Percentiles rank a stretch among this genome's conserved stretches.
Conservation (phyloP, 1,284 basidiomycete genomes). For the Neotropicomus parvogracilis region DNA sequence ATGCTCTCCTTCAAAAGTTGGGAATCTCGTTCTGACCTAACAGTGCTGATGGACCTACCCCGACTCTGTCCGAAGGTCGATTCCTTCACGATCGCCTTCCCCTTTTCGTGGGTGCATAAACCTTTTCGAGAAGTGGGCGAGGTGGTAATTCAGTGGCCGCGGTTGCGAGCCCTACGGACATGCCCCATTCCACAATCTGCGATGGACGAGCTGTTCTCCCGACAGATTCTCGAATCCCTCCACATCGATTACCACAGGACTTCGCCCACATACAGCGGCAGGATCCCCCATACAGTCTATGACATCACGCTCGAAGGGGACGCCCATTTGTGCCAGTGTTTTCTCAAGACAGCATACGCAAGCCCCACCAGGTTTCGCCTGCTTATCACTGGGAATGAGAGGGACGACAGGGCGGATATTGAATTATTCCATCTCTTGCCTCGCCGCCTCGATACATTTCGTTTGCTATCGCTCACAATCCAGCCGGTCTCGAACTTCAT, state of each 20-base stretch:
- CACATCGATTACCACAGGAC: too few relatives aligned
- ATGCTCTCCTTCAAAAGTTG: background rate
- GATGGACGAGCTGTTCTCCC: too few relatives aligned
- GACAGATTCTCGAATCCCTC: too few relatives aligned
- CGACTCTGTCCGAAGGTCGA: background rate
- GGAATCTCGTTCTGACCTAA: background rate
- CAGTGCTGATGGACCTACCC: background rate
- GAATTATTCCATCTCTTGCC: conserved; percentile 7
- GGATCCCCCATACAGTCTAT: too few relatives aligned
- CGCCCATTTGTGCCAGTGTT: background rate
- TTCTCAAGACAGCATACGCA: background rate
- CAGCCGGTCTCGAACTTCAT: background rate
- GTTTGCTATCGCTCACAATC: conserved; percentile 8
- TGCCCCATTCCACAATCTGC: too few relatives aligned
- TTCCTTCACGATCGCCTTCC: background rate
- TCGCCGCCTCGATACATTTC: conserved; percentile 6
- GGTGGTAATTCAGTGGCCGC: too few relatives aligned
- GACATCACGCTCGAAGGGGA: too few relatives aligned
- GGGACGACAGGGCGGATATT: background rate
- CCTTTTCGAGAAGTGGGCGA: too few relatives aligned
- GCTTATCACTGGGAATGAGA: background rate
- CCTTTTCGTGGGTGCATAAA: too few relatives aligned
- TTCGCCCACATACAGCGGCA: too few relatives aligned
- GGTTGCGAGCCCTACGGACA: too few relatives aligned
- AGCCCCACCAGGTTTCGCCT: background rate